Base-by-base conservation (phyloP, 2,329 filamentous ascomycete species). In the Grosmannia huntii region DNA sequence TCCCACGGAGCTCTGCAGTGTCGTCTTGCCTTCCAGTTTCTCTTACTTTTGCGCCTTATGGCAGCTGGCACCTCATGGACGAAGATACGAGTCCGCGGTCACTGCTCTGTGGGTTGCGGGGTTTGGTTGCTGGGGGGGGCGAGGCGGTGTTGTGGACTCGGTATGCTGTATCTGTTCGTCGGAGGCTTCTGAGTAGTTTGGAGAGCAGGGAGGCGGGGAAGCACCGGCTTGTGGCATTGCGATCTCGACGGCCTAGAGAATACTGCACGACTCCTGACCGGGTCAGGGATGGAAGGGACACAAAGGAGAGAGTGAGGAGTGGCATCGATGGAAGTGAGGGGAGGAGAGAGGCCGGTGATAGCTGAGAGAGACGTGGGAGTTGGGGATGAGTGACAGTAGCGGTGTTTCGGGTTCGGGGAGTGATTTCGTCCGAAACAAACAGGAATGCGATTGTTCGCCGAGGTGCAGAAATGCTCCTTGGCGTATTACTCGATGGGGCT, bases 401-500 rank as follows among this genome's bases (percentile, higher is more conserved):
- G 54, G 53, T 23, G 49, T 60, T 57, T 77, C 68, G 69, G 71
- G 72, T 73, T 78, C n/a, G 82, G 78, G 72, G 75, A 79, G 74
- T 77, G 31, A 77, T 82, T 87, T 96, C 87, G 92, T 96, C 92
- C 85, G 84, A 87, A 80, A 82, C 72, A 79, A 50, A 95, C 84
- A 96, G 92, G 87, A 85, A 97, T 96, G 92, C 91, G 92, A 96
- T 96, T 96, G 89, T 88, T 76, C 70, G 66, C 68, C 61, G 65
- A 70, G 46, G 56, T 60, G 60, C 61, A 58, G 60, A 60, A 58
- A 64, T 75, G 70, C 66, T 64, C 62, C 65, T 68, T 61, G 70
- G 46, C 72, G 74, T 80, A 89, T 96, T 95, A 97, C 92, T 96
- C 91, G 90, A 97, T 95, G 92, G 92, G 92, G 92, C 92, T 96